Conservation (phyloP, 1,139 yeast species). For the Schizosaccharomyces versatilis region DNA sequence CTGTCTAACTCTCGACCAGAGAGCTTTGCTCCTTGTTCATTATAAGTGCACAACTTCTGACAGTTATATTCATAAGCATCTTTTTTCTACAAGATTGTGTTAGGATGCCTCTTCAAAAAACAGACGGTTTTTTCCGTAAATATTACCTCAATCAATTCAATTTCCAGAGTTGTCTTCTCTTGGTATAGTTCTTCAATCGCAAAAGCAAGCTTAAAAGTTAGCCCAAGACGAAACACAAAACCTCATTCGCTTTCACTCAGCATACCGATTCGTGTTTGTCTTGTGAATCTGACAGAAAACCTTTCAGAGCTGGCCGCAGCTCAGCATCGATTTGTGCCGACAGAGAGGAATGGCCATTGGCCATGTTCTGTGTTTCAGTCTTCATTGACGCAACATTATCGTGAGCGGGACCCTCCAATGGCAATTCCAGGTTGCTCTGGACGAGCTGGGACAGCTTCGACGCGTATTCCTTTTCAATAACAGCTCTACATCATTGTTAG, state of each 20-base stretch:
- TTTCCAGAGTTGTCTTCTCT: conserved; percentile 21
- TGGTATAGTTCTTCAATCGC: conserved; percentile 25
- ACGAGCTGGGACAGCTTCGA: conserved; percentile 27
- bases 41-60: conserved; percentile 33
- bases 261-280: background rate
- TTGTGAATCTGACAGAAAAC: too few species aligned
- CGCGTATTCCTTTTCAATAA: conserved; percentile 54
- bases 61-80: conserved; percentile 38
- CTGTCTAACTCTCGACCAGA: conserved; percentile 62
- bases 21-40: conserved; percentile 46
- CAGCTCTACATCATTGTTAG: conserved; percentile 18
- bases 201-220: conserved; percentile 18
- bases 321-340: conserved; percentile 26
- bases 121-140: too few species aligned
- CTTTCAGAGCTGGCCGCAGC: conserved; percentile 15
- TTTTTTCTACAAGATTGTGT: conserved; percentile 21
- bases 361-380: conserved; percentile 32
- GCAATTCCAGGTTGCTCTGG: conserved; percentile 30
- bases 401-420: conserved; percentile 38
- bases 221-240: background rate
- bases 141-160: conserved; percentile 1
- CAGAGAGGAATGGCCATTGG: conserved; percentile 27
- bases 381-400: conserved; percentile 38
- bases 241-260: too few species aligned
- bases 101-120: background rate